These are phyloP conservation scores for Teunomyces lycoperdinae DNA, from an alignment of 805 yeast genomes.

Conservation along the genomic window DNA sequence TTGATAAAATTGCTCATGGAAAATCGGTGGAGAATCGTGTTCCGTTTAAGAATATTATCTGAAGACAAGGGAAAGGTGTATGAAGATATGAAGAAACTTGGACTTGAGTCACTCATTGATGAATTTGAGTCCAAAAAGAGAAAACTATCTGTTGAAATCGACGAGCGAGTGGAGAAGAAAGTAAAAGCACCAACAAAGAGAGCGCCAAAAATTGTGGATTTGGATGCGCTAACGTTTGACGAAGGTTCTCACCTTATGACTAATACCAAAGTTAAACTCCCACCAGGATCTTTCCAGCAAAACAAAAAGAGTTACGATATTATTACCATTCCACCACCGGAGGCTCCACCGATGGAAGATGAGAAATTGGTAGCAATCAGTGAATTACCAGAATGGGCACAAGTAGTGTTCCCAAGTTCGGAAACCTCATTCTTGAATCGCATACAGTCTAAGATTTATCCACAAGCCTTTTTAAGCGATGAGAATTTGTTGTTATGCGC, in stretches of 20 bases:
- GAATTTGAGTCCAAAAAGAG: slow-evolving; percentile 34
- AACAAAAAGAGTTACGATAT: slow-evolving; percentile 77
- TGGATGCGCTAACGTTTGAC: slow-evolving; percentile 62
- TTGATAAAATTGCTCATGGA: slow-evolving; percentile 48
- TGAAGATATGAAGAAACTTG: slow-evolving; percentile 43
- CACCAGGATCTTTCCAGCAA: slow-evolving; percentile 79
- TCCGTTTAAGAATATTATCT: slow-evolving; percentile 46
- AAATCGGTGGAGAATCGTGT: slow-evolving; percentile 52
- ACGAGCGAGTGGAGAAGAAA: slow-evolving; percentile 10
- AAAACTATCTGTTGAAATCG: slow-evolving; percentile 11
- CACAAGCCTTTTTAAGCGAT: slow-evolving; percentile 71
- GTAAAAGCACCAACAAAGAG: slow-evolving; percentile 16
- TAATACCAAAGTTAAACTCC: slow-evolving; percentile 65
- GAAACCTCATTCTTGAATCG: slow-evolving; percentile 71
- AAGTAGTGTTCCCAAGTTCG: slow-evolving; percentile 62
- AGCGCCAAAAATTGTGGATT: slow-evolving; percentile 56
- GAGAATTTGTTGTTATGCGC: slow-evolving; percentile 84
- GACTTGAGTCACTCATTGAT: slow-evolving; percentile 37
- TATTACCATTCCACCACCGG: slow-evolving; percentile 88
- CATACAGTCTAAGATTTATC: slow-evolving; percentile 80
- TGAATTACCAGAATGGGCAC: slow-evolving; percentile 81
- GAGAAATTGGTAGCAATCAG: slow-evolving; percentile 54
- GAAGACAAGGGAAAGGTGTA: slow-evolving; percentile 29
- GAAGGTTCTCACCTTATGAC: slow-evolving; percentile 73
- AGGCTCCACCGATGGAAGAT: slow-evolving; percentile 35